Evolutionary conservation across 306 rosid genomes (phyloP).

Genomic region (Quillaja saponaria): DNA sequence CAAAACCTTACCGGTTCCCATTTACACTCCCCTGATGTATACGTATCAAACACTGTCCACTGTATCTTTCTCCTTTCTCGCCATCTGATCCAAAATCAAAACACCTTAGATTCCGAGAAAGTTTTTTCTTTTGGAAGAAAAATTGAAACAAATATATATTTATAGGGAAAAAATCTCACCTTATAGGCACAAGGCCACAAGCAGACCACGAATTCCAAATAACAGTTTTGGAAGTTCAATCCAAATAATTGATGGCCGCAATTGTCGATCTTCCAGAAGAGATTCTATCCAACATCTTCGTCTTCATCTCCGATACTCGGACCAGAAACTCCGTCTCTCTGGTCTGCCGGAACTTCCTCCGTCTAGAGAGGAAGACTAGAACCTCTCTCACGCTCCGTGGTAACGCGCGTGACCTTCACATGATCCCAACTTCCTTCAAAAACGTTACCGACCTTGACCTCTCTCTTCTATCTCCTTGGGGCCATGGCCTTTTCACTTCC

Average conservation of each 20-base stretch:
- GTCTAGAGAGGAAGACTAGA: constrained; percentile 70
- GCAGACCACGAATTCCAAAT: no score
- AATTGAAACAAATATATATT: no score
- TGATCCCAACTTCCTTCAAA: constrained; percentile 64
- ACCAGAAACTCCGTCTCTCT: constrained; percentile 69
- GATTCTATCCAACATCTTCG: constrained; percentile 48
- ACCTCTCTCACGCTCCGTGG: constrained; percentile 70
- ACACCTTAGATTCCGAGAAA: no score
- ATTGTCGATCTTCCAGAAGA: constrained; percentile 76
- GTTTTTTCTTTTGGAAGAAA: no score
- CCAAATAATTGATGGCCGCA: no score
- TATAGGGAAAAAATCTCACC: no score
- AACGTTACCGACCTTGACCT: constrained; percentile 65
- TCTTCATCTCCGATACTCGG: constrained; percentile 57
- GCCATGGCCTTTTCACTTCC: constrained; percentile 65
- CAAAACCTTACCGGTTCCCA: constrained; percentile 19
- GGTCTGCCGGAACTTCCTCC: constrained; percentile 52
- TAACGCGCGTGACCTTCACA: constrained; percentile 78
- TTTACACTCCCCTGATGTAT: constrained; percentile 10
- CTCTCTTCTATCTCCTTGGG: constrained; percentile 84
- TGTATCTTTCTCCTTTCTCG: not conserved
- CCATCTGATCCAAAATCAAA: no score
- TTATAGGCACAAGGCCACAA: no score
- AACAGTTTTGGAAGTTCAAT: no score
- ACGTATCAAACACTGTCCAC: no score